phyloP scores from a whole-genome alignment of 129 eudicot species.

The Heracleum sosnowskyi region DNA sequence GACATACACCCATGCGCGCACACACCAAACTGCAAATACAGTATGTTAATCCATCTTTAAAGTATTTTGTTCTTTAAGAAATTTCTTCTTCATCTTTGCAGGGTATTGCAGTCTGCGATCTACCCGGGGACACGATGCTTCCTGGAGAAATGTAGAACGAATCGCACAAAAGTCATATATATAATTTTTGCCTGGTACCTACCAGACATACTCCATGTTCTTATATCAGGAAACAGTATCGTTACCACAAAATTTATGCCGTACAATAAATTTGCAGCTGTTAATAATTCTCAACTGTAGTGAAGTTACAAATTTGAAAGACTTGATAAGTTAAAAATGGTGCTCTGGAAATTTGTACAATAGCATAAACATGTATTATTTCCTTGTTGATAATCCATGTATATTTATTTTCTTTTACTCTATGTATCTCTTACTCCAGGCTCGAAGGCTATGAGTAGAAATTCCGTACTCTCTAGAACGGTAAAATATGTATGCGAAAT shows the following conservation, averaged over 20 bases:
- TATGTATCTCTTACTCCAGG: no score
- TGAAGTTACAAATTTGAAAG: background rate
- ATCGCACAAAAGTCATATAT: constrained; percentile 2
- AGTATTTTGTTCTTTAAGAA: background rate
- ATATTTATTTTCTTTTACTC: background rate
- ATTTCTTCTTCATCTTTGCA: constrained; percentile 13
- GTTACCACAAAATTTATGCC: background rate
- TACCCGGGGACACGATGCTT: constrained; percentile 94
- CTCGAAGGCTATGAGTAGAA: no score
- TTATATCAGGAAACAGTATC: background rate
- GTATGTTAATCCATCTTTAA: background rate
- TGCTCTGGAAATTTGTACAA: background rate
- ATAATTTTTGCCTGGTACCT: background rate
- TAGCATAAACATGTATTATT: background rate
- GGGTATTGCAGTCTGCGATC: constrained; percentile 94
- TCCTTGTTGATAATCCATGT: background rate
- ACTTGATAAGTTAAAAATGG: background rate
- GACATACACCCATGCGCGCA: background rate
- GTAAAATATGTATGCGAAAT: background rate
- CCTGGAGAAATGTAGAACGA: constrained; percentile 77
- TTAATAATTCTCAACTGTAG: background rate
- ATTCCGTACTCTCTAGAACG: background rate
- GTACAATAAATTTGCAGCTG: constrained; percentile 1
- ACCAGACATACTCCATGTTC: background rate
- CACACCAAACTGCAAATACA: background rate